Evolutionary conservation across 371 early-diverging fungal genomes (phyloP).

Genomic region (Globomyces sp.): DNA sequence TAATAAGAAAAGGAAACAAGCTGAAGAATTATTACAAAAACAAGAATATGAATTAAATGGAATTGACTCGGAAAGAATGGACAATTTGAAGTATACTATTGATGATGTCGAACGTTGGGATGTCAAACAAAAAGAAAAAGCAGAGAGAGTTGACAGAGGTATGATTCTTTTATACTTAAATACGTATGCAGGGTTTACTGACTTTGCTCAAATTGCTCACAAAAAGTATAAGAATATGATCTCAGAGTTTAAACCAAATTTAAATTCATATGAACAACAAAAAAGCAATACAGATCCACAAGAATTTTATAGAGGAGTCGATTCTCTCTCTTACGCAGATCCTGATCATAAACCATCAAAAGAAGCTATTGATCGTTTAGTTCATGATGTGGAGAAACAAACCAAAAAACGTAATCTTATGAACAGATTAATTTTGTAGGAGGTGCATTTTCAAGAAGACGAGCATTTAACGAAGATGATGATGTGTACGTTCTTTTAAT

Average conservation of each 20-base stretch:
- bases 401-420: slow-evolving; percentile 52
- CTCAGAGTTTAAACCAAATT: slow-evolving; percentile 78
- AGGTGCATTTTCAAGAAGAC: slow-evolving; percentile 68
- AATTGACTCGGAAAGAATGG: slow-evolving; percentile 1
- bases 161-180: not conserved
- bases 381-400: slow-evolving; percentile 68
- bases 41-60: not conserved
- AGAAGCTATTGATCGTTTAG: slow-evolving; percentile 73
- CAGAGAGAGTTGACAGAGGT: not conserved
- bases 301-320: slow-evolving; percentile 40
- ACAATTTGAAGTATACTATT: slow-evolving; percentile 10
- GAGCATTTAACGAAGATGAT: slow-evolving; percentile 72
- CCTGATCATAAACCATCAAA: slow-evolving; percentile 48
- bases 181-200: slow-evolving; percentile 35
- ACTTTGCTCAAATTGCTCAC: slow-evolving; percentile 80
- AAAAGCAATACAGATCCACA: slow-evolving; percentile 44
- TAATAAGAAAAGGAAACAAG: not conserved
- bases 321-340: slow-evolving; percentile 30
- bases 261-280: slow-evolving; percentile 69
- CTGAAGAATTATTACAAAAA: not conserved
- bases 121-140: slow-evolving; percentile 4
- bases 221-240: slow-evolving; percentile 82
- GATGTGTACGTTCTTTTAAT: slow-evolving; percentile 53
- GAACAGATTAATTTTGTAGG: not conserved
- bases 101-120: slow-evolving; percentile 11